Conservation (phyloP, 75 land plant genomes). For the Adiantum capillusveneris region DNA sequence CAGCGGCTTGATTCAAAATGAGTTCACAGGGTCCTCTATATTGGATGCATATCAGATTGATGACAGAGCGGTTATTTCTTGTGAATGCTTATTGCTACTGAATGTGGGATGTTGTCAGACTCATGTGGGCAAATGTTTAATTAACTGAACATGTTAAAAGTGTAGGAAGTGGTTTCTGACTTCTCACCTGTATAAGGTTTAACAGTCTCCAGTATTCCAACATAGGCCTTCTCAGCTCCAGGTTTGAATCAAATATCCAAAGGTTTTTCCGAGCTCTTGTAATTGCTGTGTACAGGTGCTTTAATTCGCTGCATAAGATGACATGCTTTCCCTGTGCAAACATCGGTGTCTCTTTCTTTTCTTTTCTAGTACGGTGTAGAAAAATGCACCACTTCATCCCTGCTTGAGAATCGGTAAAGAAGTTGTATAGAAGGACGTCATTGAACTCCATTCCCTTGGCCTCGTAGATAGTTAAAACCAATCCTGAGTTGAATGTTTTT, state of each 20-base stretch:
- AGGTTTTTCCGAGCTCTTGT: not conserved
- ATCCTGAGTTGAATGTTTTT: not conserved
- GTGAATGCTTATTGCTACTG: too few species aligned
- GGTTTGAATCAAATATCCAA: not conserved
- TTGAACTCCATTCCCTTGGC: slow-evolving; percentile 3
- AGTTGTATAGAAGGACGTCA: not conserved
- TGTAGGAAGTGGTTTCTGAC: too few species aligned
- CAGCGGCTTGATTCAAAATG: too few species aligned
- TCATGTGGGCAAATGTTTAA: too few species aligned
- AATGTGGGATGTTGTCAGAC: too few species aligned
- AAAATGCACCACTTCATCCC: not conserved
- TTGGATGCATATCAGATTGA: too few species aligned
- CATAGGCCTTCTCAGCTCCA: not conserved
- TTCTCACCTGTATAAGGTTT: not conserved
- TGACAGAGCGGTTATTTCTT: too few species aligned
- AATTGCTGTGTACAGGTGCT: not conserved
- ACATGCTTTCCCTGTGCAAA: not conserved
- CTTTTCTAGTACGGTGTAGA: not conserved
- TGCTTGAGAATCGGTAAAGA: not conserved
- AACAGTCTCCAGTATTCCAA: not conserved
- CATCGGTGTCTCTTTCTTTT: not conserved
- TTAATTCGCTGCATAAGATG: not conserved
- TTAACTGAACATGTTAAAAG: too few species aligned
- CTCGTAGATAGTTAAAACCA: not conserved
- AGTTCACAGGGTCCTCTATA: too few species aligned